Base-by-base conservation (phyloP, 2,329 filamentous ascomycete species). In the Neurospora sp. region DNA sequence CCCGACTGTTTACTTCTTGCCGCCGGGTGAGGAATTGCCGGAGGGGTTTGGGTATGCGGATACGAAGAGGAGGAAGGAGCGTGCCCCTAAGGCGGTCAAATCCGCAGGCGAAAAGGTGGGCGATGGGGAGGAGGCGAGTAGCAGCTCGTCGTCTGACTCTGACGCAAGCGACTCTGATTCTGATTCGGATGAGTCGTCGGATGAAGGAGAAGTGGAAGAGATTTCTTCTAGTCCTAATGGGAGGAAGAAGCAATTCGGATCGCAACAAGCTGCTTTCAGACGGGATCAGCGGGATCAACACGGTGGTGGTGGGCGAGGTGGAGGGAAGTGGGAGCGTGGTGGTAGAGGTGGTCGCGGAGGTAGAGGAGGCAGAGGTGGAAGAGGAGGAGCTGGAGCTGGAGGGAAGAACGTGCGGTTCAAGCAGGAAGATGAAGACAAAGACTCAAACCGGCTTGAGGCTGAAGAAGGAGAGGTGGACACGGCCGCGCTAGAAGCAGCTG, bases 1-100 rank as follows among this genome's bases (percentile, higher is more conserved):
- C 71, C 91, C 91, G 1, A 92, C 90, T 0, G 83, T 93, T 12
- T 88, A 90, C 75, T 84, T 86, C 5, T 80, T 91, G 8, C 78
- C 83, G 0, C 72, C 74, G 8, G 57, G 40, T 1, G 68, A 40
- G 8, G 8, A 10, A 1, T 70, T 78, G 15, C 77, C 77, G 0
- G 67, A 72, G 4, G 73, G 71, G 0, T 70, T 78, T 65, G 39
- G 37, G 8, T 36, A 52, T 33, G 46, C 23, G 8, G 40, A 38
- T 19, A 65, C 57, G 62, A 68, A 67, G 67, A 68, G 72, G 52
- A 4, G 52, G 52, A 62, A 62, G 28, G 52, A 62, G 52, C 3
- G 15, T 1, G 28, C 4, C 10, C 6, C 52, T 4, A 36, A 62
- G 52, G 12, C 15, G 2, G 15, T 17, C 23, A 62, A n/a, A 4